Evolutionary conservation across 495 filamentous ascomycete species (phyloP).

Genomic region (Penicillium roqueforti): DNA sequence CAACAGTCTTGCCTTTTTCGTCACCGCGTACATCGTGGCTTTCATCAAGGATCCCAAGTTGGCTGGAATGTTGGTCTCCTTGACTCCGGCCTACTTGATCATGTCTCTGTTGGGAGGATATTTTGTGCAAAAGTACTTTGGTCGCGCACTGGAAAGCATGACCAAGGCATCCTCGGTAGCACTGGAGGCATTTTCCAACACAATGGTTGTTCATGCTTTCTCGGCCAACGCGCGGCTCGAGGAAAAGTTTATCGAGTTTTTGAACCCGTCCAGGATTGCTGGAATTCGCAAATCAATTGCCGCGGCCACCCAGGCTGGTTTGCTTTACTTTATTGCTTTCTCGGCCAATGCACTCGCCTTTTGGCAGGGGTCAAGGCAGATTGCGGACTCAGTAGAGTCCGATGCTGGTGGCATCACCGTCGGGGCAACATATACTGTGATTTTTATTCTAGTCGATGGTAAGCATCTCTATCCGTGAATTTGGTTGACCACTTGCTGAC

Average conservation of each 20-base stretch:
- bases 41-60: constrained; percentile 51
- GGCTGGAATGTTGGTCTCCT: constrained; percentile 42
- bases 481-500: constrained; percentile 5
- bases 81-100: constrained; percentile 59
- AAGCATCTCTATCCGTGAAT: neutral
- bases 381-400: constrained; percentile 44
- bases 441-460: constrained; percentile 61
- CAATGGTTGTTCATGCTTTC: constrained; percentile 44
- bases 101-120: constrained; percentile 58
- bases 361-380: constrained; percentile 55
- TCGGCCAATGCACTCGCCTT: constrained; percentile 60
- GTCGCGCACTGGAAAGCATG: constrained; percentile 42
- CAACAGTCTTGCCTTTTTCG: constrained; percentile 53
- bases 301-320: constrained; percentile 51
- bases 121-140: constrained; percentile 54
- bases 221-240: constrained; percentile 43
- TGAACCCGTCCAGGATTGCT: constrained; percentile 37
- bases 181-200: constrained; percentile 40
- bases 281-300: constrained; percentile 54
- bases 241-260: constrained; percentile 42
- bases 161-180: constrained; percentile 43
- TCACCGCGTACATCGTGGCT: constrained; percentile 58
- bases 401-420: constrained; percentile 36
- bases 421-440: constrained; percentile 58
- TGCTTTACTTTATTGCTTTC: constrained; percentile 61